A percentile compares a stretch with the other conserved stretches of the same genome.
Evolutionary conservation across 1,139 yeast genomes (phyloP).

Genomic region (Magnusiomyces tetraspermus): DNA sequence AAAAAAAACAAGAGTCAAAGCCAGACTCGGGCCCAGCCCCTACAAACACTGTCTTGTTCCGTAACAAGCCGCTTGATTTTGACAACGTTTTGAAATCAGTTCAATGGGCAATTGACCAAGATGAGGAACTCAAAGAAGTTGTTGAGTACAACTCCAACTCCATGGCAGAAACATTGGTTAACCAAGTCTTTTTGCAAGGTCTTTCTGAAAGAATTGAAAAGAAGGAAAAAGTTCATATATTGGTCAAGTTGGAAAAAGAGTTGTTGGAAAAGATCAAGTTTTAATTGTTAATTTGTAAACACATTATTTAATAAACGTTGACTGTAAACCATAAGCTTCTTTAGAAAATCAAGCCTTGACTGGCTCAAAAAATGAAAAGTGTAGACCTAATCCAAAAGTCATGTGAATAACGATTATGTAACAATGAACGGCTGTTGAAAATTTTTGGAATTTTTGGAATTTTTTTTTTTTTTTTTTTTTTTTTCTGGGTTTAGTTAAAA

Average conservation of each 20-base stretch:
- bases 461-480: too few species aligned
- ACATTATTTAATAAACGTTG: too few species aligned
- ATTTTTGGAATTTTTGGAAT: too few species aligned
- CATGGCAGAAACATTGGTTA: constrained; percentile 9
- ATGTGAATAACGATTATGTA: too few species aligned
- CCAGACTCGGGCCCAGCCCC: background rate
- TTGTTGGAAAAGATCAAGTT: background rate
- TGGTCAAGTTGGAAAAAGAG: background rate
- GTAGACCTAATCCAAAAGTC: too few species aligned
- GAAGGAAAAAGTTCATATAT: background rate
- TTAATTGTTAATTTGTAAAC: background rate
- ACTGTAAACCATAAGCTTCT: too few species aligned
- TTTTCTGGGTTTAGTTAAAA: too few species aligned
- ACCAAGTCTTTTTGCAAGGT: constrained; percentile 5
- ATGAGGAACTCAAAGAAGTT: constrained; percentile 5
- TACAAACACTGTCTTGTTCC: background rate
- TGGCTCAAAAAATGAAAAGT: too few species aligned
- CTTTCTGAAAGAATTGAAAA: constrained; percentile 1
- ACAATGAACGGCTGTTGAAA: too few species aligned
- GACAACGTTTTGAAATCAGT: constrained; percentile 39
- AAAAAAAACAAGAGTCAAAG: background rate
- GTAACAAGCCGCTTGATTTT: constrained; percentile 30
- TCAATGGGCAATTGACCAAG: constrained; percentile 18
- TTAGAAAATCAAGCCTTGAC: too few species aligned
- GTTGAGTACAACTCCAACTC: background rate